Percentiles rank a stretch among this genome's conserved stretches.
Evolutionary conservation across 2,329 filamentous ascomycete genomes (phyloP).

Genomic region (Ascochyta koolunga): DNA sequence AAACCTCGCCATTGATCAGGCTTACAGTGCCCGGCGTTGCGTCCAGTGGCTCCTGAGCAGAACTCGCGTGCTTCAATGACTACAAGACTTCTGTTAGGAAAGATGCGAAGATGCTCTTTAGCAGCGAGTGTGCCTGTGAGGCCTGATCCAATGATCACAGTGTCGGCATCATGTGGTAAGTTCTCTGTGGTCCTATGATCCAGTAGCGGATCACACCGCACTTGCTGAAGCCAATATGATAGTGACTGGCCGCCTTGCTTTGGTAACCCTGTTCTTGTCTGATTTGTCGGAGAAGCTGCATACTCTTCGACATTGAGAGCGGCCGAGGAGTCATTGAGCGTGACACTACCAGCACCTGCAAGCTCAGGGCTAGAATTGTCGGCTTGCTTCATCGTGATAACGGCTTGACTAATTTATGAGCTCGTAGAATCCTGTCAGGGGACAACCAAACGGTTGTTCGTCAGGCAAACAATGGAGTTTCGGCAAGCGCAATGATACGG

Average conservation of each 20-base stretch:
- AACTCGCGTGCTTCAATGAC: slow-evolving; percentile 38
- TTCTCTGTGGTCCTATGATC: slow-evolving; percentile 38
- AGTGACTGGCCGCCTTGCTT: slow-evolving; percentile 35
- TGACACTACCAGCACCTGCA: slow-evolving; percentile 16
- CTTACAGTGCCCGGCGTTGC: slow-evolving; percentile 38
- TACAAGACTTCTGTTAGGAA: slow-evolving; percentile 24
- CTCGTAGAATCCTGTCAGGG: neutral
- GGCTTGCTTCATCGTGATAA: slow-evolving; percentile 17
- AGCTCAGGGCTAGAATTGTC: neutral
- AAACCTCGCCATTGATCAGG: slow-evolving; percentile 36
- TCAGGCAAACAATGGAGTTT: neutral
- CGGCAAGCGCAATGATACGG: neutral
- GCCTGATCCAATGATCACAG: slow-evolving; percentile 46
- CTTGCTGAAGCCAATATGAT: slow-evolving; percentile 38
- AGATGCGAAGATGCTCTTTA: slow-evolving; percentile 29
- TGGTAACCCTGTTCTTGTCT: slow-evolving; percentile 26
- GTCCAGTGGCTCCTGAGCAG: slow-evolving; percentile 38
- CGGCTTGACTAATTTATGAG: too few relatives aligned
- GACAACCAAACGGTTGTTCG: too few relatives aligned
- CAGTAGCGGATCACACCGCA: slow-evolving; percentile 32
- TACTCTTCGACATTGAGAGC: slow-evolving; percentile 27
- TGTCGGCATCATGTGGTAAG: slow-evolving; percentile 39
- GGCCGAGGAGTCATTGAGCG: slow-evolving; percentile 14
- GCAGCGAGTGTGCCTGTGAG: slow-evolving; percentile 30
- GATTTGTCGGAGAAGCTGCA: slow-evolving; percentile 15